Evolutionary conservation across 2,329 filamentous ascomycete species (phyloP), one percentile per base, ranked within the genome.

Genomic region (Arthroderma sp.): DNA sequence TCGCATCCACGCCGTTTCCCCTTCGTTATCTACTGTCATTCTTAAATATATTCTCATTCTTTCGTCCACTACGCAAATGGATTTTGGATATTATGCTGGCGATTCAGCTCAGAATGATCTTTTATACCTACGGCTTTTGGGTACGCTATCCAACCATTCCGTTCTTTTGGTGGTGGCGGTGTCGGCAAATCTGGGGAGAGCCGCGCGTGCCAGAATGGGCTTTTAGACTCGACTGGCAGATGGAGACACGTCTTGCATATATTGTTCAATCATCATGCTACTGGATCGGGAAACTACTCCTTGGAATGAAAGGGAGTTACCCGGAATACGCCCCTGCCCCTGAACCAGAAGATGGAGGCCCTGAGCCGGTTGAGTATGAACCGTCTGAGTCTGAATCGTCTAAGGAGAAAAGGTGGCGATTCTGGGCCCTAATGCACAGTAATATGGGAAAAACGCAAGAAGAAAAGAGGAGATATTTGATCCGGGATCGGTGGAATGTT

Each of bases 261-360:
- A 33, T n/a, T 9, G 38, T 56, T 15, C 54, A 56, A 19, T 11
- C 4, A 19, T 11, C 35, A 33, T 56, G 54, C 25, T 56, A 44
- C 33, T 56, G 21, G 54, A 25, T 56, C 47, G 54, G 54, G 15
- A 56, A 11, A n/a, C 2, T 33, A 33, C 47, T 43, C 9, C 37
- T 56, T 17, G 54, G 54, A 28, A 56, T 56, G 54, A 43, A 56
- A 25, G 54, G 39, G 5, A 43, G 54, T 8, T 56, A 56, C 31
- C 51, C 23, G 13, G 51, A 55, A 9, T 39, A 38, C 17, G 33
- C 52, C 19, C 47, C 47, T 17, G 23, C 35, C 35, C 35, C 35
- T 13, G 6, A 37, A 37, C 13, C 13, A n/a, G 13, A 37, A 13
- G 13, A 37, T 3, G 35, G 35, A 37, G 28, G 28, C n/a, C n/a